Percentiles rank a stretch among this genome's conserved stretches.
phyloP scores from a whole-genome alignment of 371 early-diverging fungal genomes.

The Dipsacomyces acuminosporus region DNA sequence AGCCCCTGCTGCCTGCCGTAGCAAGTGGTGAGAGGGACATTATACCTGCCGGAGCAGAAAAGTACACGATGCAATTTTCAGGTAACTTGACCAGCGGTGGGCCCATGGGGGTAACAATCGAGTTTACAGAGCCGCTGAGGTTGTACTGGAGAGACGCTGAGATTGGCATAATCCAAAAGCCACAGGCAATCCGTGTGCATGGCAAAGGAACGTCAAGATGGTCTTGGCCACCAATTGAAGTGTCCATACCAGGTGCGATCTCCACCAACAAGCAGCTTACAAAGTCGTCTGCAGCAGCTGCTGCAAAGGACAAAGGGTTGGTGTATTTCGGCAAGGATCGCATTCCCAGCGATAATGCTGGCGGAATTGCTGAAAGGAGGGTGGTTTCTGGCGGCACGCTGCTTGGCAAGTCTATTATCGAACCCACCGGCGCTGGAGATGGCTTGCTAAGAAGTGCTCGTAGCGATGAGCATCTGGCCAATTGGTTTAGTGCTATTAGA shows the following conservation, averaged over 20 bases:
- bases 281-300: no score
- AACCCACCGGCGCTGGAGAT: no score
- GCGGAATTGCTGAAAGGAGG: constrained; percentile 15
- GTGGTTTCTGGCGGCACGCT: constrained; percentile 1
- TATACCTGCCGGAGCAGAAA: background rate
- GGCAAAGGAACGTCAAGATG: constrained; percentile 28
- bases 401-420: constrained; percentile 12
- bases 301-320: no score
- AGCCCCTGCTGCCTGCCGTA: no score
- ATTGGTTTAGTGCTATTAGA: constrained; percentile 33
- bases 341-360: no score
- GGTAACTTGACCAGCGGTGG: constrained; percentile 37
- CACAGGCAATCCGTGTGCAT: constrained; percentile 20
- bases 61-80: constrained; percentile 25
- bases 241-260: constrained; percentile 5
- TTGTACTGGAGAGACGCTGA: constrained; percentile 31
- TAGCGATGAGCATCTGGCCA: constrained; percentile 8
- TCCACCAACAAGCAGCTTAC: constrained; percentile 7
- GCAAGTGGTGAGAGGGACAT: no score
- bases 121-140: constrained; percentile 39
- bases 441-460: no score
- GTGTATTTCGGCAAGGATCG: no score
- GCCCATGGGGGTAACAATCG: constrained; percentile 33
- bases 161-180: constrained; percentile 15
- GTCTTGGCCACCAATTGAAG: constrained; percentile 34